Evolutionary conservation across 2,329 filamentous ascomycete species (phyloP), one percentile per base, ranked within the genome.

Genomic region (Hypoxylon sp.): DNA sequence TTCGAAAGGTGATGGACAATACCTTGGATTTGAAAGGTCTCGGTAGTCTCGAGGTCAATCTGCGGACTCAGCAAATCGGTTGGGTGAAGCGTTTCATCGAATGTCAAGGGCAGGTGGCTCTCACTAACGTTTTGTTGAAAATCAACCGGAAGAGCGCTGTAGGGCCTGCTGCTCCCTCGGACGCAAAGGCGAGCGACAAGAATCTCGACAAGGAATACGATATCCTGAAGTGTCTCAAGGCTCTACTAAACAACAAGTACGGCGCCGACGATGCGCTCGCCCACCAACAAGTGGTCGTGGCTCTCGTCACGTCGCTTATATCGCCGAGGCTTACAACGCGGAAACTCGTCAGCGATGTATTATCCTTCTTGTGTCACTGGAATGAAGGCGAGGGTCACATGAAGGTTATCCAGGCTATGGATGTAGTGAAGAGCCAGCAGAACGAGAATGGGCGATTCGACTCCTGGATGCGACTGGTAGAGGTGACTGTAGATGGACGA

Each of bases 211-310:
- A 92, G 73, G 94, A 97, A 82, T 98, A 98, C 79, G 96, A 98
- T 78, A 97, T 99, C 70, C 89, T 97, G 78, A 99, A 99, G 82
- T 98, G 96, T 82, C 82, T 99, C 65, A 98, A 98, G 84, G 94
- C 94, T 32, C 82, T 98, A 64, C 97, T 98, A 92, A 99, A 99
- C 88, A 99, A 98, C 87, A 98, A 97, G 79, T 98, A 97, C 79
- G 96, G 96, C 68, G 96, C 96, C 68, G 96, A 99, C 78, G 94
- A 99, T 86, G 96, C 96, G 17, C 85, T 99, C 63, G 86, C 89
- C 67, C 94, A 98, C 78, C 92, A 96, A 77, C 93, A 95, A 77
- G 93, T 98, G 70, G 91, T 98, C 70, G 89, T 97, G 62, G 93
- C 96, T 1, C 86, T 99, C 48, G 93, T 92, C 54, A 94, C 90